These are phyloP conservation scores for Apiospora koreana DNA, from an alignment of 2,329 filamentous ascomycete genomes.

Conservation along the genomic window DNA sequence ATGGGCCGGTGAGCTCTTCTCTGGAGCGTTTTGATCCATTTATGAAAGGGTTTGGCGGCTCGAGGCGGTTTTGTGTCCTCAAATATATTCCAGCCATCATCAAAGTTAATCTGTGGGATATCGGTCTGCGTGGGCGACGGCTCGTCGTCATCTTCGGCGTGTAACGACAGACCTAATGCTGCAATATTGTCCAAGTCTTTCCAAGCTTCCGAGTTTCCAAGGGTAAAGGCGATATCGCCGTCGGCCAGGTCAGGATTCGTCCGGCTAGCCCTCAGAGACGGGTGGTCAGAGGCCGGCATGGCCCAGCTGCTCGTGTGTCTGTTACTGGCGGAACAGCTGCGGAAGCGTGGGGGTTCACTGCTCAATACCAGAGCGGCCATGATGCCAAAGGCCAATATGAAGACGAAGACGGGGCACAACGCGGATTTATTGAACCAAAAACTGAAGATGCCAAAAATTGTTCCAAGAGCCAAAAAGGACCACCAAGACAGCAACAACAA, in stretches of 20 bases:
- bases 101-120: conserved; percentile 29
- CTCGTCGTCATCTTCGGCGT: conserved; percentile 31
- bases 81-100: conserved; percentile 21
- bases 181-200: conserved; percentile 43
- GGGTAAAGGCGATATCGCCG: conserved; percentile 35
- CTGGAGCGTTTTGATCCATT: conserved; percentile 73
- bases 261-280: conserved; percentile 29
- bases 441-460: conserved; percentile 34
- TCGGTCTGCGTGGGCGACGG: conserved; percentile 16
- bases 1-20: conserved; percentile 52
- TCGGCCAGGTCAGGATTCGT: conserved; percentile 28
- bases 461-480: conserved; percentile 46
- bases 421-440: conserved; percentile 17
- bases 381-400: conserved; percentile 13
- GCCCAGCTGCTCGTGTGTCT: conserved; percentile 41
- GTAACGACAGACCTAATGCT: conserved; percentile 38
- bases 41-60: conserved; percentile 57
- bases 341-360: conserved; percentile 34
- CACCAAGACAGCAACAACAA: conserved; percentile 27
- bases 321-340: conserved; percentile 39
- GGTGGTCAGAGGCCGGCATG: conserved; percentile 31
- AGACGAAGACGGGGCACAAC: not conserved
- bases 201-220: conserved; percentile 35
- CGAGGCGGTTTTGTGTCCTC: conserved; percentile 11
- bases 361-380: conserved; percentile 35